Base-by-base conservation (phyloP, 2,329 filamentous ascomycete species). In the Ophiostoma piceae region DNA sequence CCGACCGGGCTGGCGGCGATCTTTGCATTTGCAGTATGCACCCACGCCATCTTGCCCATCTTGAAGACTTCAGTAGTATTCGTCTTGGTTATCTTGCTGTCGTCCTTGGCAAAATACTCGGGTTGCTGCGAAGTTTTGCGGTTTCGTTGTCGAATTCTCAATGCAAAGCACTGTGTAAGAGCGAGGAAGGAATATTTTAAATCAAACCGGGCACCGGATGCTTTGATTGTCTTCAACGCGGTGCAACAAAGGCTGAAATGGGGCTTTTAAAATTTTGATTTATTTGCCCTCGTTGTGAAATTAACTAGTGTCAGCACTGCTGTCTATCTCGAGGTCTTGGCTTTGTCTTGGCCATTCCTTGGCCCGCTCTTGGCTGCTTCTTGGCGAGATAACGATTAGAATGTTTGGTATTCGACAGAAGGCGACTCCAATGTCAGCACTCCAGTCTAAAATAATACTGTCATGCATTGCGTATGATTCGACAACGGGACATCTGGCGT, bases 1-100 rank as follows among this genome's bases (percentile, higher is more conserved):
- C 91, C 91, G 71, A 92, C 84, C 43, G 83, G 78, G 76, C 88
- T 89, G 73, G 80, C 81, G 72, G 90, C 91, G 74, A 93, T 84
- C 71, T 80, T 83, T 73, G 76, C 75, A 77, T 90, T 88, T 77
- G 81, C 75, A 3, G 76, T 81, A 16, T 86, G 78, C 68, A 82
- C 76, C 83, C 82, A 85, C 83, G 51, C 35, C 19, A 54, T 68
- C n/a, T 60, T 68, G 32, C 47, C 39, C 65, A 47, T 66, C 9
- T 43, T 43, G 39, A 47, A 66, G 51, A 41, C 26, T 32, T 62
- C 12, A 19, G 35, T 37, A 37, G 3, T 65, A 5, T 29, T 66
- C 35, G 43, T 51, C 22, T 68, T 41, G 47, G 67, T 41, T n/a
- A 14, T 65, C 51, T 57, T 22, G n/a, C 22, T 8, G 32, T 57